Base-by-base conservation (phyloP, 331 rosid genomes). In the Prunus yedoensis region DNA sequence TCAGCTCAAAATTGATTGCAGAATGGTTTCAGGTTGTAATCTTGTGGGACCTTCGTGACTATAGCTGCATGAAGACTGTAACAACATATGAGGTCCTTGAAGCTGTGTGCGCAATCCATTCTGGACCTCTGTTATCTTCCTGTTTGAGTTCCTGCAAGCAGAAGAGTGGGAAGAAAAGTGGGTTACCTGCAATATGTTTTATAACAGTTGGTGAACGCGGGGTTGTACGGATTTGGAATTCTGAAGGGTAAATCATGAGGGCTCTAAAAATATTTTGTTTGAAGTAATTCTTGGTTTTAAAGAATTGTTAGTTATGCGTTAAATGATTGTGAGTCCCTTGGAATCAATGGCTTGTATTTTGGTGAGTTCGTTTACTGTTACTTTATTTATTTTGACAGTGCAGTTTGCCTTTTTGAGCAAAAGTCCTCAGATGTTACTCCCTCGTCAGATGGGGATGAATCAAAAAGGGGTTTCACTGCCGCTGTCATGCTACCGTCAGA, bases 121-220 rank as follows among this genome's bases (percentile, higher is more conserved):
- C 93, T 30, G 85, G 87, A 57, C 77, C 77, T 72, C 80, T 82
- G 43, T 90, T 90, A 66, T 88, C 90, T 43, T 82, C 89, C 49
- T 87, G 81, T 79, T 58, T 90, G 68, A 77, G 74, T 76, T 79
- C 81, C 75, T 80, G 74, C 45, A 56, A 52, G 83, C 10, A 60
- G 77, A 66, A 51, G 32, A 77, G 43, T 58, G 78, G 79, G 67
- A 85, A 88, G 85, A 89, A 83, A 77, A 66, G 70, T 73, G 76
- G 78, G 67, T 83, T 84, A 65, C 75, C 58, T 61, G 84, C 66
- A 83, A 74, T 78, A 20, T 75, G 83, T 82, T 94, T 94, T 58
- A 66, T 88, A 78, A 90, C 99, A 41, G 96, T 83, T 79, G 99
- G 99, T 70, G 99, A 92, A 60, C 86, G 91, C 23, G 99, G 99